Conservation (phyloP, 2,329 filamentous ascomycete genomes). For the Aspergillus udagawae region DNA sequence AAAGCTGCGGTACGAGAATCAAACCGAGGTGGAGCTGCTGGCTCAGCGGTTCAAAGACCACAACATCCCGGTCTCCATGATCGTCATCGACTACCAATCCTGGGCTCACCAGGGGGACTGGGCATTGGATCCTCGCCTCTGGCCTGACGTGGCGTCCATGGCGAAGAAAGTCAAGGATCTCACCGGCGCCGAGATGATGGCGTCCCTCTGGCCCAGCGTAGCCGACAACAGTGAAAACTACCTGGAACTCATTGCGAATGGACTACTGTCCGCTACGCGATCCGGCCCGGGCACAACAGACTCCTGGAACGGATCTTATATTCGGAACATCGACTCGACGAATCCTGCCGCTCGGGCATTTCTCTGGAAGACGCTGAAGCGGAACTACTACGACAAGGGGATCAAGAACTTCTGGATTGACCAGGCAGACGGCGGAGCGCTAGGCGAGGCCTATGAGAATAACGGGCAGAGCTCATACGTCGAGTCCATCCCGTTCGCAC, state of each 20-base stretch:
- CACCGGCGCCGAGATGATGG: slow-evolving; percentile 58
- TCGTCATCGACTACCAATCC: slow-evolving; percentile 63
- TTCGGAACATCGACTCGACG: slow-evolving; percentile 58
- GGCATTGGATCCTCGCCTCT: slow-evolving; percentile 58
- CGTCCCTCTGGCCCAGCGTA: slow-evolving; percentile 64
- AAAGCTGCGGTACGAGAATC: slow-evolving; percentile 60
- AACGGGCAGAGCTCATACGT: slow-evolving; percentile 50
- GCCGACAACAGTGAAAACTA: slow-evolving; percentile 55
- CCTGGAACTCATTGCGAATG: slow-evolving; percentile 55
- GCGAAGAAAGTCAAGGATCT: slow-evolving; percentile 53
- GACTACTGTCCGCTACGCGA: slow-evolving; percentile 55
- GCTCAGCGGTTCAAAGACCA: slow-evolving; percentile 53
- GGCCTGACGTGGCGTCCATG: slow-evolving; percentile 62
- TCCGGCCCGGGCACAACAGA: slow-evolving; percentile 54
- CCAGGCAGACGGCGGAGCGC: slow-evolving; percentile 52
- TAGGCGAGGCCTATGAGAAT: slow-evolving; percentile 34
- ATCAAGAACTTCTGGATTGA: slow-evolving; percentile 64
- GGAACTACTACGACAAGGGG: slow-evolving; percentile 58
- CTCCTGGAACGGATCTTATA: slow-evolving; percentile 53
- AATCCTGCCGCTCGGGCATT: slow-evolving; percentile 55
- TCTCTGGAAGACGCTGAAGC: slow-evolving; percentile 54
- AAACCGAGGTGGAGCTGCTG: slow-evolving; percentile 56
- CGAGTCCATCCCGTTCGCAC: slow-evolving; percentile 29
- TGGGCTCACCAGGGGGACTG: slow-evolving; percentile 63
- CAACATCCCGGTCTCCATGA: slow-evolving; percentile 56